Base-by-base conservation (phyloP, 139 green algal species). In the Astrephomene gubernaculifera region DNA sequence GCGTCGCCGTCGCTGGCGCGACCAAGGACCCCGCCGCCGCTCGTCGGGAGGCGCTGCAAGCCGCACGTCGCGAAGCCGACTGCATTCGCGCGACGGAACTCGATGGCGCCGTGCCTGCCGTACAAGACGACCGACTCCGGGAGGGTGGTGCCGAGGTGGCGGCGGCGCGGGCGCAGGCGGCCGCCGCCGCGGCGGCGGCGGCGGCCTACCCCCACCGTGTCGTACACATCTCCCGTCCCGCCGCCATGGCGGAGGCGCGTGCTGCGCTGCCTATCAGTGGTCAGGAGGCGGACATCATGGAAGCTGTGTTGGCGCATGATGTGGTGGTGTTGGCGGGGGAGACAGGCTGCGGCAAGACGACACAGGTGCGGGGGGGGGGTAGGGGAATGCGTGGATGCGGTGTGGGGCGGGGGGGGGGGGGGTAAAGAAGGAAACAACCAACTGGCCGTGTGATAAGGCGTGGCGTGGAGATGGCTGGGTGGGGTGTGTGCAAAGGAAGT, bases 321-420 rank as follows among this genome's bases (percentile, higher is more conserved):
- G 93, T 98, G 9, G 72, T 98, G 29, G 89, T 95, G 76, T 86
- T 99, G 65, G 98, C 93, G 80, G 97, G 97, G 36, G 96, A 97
- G 91, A 98, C 96, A 3, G 97, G 97, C 7, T 98, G 93, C 81
- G 96, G 96, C 60, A 99, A 99, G 75, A 99, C 96, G 35, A 99
- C 96, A 14, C 96, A 98, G 93, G 92, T 93, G 35, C 1, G 80
- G 6, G 53, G 61, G 75, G 54, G 75, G 57, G 75, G 21, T 41
- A 41, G n/a, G 6, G 57, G 57, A n/a, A 25, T 57, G 49, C 17
- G 49, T 57, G 49, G 49, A 12, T 57, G 17, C 49, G 49, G 12
- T 57, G 19, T 54, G 45, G 25, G 57, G 57, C 57, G 57, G 57
- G 21, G 57, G 57, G 57, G 57, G 5, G 57, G 57, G 49, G 49